Percentiles rank a stretch among this genome's conserved stretches.
phyloP scores from a whole-genome alignment of 352 stramenopile genomes.

The Plasmopara viticola region DNA sequence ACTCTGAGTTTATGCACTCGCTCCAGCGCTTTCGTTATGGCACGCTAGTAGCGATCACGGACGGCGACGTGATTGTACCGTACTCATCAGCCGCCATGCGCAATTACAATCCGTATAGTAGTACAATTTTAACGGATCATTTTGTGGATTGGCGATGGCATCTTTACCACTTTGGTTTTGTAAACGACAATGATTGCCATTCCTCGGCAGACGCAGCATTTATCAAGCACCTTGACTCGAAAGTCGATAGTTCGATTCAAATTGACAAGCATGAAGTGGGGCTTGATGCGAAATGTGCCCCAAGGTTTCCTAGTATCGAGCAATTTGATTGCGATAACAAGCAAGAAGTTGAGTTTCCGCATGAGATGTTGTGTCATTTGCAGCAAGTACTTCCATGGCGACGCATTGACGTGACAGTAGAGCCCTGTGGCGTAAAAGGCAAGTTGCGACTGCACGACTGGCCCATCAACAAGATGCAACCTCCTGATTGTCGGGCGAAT shows the following conservation, averaged over 20 bases:
- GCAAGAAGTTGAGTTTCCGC: slow-evolving; percentile 69
- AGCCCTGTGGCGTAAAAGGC: slow-evolving; percentile 54
- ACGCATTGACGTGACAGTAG: slow-evolving; percentile 60
- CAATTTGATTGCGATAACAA: slow-evolving; percentile 69
- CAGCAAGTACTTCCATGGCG: slow-evolving; percentile 50
- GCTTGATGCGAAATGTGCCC: slow-evolving; percentile 27
- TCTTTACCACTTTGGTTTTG: slow-evolving; percentile 61
- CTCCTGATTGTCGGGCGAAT: slow-evolving; percentile 44
- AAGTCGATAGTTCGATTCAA: slow-evolving; percentile 39
- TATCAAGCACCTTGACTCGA: slow-evolving; percentile 28
- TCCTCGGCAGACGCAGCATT: slow-evolving; percentile 16
- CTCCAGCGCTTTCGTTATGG: slow-evolving; percentile 49
- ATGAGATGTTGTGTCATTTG: slow-evolving; percentile 49
- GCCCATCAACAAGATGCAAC: slow-evolving; percentile 74
- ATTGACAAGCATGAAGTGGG: slow-evolving; percentile 32
- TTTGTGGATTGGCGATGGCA: slow-evolving; percentile 66
- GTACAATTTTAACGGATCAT: slow-evolving; percentile 40
- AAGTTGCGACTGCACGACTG: slow-evolving; percentile 76
- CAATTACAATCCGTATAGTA: slow-evolving; percentile 63
- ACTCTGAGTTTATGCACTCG: slow-evolving; percentile 46
- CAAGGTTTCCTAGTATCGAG: slow-evolving; percentile 51
- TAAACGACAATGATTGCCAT: background rate
- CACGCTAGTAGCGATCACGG: slow-evolving; percentile 68
- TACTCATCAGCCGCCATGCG: slow-evolving; percentile 67
- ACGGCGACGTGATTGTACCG: slow-evolving; percentile 68